Evolutionary conservation across 129 eudicot species (phyloP).

Genomic region (Helichrysum umbraculigerum): DNA sequence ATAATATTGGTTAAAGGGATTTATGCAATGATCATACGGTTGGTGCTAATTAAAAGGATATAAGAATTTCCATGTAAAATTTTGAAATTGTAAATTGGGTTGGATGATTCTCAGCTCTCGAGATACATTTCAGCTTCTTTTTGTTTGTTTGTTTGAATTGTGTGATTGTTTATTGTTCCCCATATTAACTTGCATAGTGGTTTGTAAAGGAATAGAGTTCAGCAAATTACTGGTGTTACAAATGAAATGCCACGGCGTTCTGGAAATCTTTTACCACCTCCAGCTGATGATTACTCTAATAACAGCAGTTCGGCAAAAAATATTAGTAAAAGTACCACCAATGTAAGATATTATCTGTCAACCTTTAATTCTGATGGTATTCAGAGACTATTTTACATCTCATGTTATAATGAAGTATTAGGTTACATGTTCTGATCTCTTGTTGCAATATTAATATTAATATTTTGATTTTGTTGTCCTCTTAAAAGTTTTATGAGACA

Average conservation of each 20-base stretch:
- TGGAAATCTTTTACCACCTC: conserved; percentile 41
- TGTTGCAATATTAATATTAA: conserved; percentile 1
- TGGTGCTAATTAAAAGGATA: background rate
- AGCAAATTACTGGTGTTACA: conserved; percentile 35
- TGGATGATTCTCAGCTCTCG: background rate
- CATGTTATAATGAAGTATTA: background rate
- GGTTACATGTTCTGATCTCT: background rate
- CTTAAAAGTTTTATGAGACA: background rate
- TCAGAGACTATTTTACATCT: conserved; percentile 5
- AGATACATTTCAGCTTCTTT: background rate
- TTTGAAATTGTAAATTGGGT: background rate
- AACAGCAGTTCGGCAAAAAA: conserved; percentile 30
- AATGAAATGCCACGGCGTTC: conserved; percentile 35
- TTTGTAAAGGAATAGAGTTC: conserved; percentile 39
- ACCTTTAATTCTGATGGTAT: conserved; percentile 2
- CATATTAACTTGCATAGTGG: conserved; percentile 26
- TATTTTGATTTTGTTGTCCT: conserved; percentile 2
- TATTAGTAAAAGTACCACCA: conserved; percentile 26
- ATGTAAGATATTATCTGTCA: conserved; percentile 32
- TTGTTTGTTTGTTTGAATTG: conserved; percentile 16
- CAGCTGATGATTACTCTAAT: conserved; percentile 33
- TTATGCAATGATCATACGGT: background rate
- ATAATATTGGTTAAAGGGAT: background rate
- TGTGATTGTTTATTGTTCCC: conserved; percentile 17
- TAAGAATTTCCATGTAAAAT: conserved; percentile 1